These are phyloP conservation scores for Chaetomidium leptoderma DNA, from an alignment of 495 filamentous ascomycete genomes.

Conservation along the genomic window DNA sequence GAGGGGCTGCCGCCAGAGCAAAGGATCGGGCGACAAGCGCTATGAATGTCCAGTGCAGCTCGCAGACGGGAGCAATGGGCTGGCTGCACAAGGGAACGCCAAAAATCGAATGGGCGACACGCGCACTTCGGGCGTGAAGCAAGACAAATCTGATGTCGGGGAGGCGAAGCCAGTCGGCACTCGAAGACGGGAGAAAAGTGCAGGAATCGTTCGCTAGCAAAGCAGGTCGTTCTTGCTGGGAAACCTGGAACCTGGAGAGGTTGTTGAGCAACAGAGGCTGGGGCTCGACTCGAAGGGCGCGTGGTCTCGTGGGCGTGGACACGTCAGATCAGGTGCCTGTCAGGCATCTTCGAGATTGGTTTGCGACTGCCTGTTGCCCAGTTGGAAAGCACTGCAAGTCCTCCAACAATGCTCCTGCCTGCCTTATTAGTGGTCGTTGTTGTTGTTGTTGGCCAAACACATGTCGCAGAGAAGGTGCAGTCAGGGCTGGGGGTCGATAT, in stretches of 20 bases:
- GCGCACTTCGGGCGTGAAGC: neutral
- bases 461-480: slow-evolving; percentile 17
- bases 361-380: slow-evolving; percentile 17
- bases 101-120: slow-evolving; percentile 6
- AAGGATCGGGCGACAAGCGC: no score
- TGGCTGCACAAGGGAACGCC: neutral
- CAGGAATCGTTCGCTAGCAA: neutral
- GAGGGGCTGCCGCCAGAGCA: neutral
- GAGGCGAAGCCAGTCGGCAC: slow-evolving; percentile 25
- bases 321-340: slow-evolving; percentile 25
- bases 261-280: no score
- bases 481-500: slow-evolving; percentile 6
- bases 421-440: slow-evolving; percentile 12
- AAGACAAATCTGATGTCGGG: neutral
- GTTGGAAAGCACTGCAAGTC: slow-evolving; percentile 4
- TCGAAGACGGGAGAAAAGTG: slow-evolving; percentile 7
- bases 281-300: slow-evolving; percentile 5
- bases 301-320: no score
- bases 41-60: neutral
- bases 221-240: slow-evolving; percentile 4
- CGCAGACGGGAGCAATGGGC: neutral
- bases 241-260: no score
- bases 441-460: slow-evolving; percentile 15
- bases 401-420: slow-evolving; percentile 13
- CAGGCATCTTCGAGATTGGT: slow-evolving; percentile 24